These are phyloP conservation scores for Hyaloscypha bicolor DNA, from an alignment of 495 filamentous ascomycete species.

Conservation along the genomic window DNA sequence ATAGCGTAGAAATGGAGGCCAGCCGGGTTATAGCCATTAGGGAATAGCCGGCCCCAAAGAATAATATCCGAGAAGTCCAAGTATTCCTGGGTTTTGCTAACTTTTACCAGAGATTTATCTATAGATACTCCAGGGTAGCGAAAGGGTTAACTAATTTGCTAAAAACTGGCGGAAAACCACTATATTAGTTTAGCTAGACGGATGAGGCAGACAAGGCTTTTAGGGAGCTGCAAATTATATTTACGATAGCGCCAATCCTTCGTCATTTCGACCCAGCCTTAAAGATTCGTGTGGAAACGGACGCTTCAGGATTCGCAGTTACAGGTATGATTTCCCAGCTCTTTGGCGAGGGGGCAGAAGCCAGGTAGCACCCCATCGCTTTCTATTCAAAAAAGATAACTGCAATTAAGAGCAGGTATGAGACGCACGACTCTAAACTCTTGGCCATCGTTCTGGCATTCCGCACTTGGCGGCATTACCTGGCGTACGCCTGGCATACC, in stretches of 20 bases:
- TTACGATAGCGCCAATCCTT: not conserved
- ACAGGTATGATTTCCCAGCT: not conserved
- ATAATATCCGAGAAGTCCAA: conserved; percentile 22
- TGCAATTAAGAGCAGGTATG: too few relatives aligned
- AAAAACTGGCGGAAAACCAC: not conserved
- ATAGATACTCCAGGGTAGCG: conserved; percentile 10
- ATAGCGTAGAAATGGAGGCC: too few relatives aligned
- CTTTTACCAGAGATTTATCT: conserved; percentile 26
- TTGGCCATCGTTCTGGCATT: too few relatives aligned
- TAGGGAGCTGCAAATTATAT: not conserved
- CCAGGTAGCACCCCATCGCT: not conserved
- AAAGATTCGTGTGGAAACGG: not conserved
- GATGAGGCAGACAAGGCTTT: not conserved
- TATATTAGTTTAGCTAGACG: not conserved
- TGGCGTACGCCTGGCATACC: not conserved
- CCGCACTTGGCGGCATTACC: not conserved
- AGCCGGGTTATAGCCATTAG: too few relatives aligned
- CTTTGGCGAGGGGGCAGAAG: not conserved
- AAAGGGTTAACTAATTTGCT: not conserved
- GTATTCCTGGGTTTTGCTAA: too few relatives aligned
- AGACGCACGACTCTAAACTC: too few relatives aligned
- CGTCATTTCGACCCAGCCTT: not conserved
- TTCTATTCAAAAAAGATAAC: too few relatives aligned
- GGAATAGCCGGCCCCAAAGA: conserved; percentile 21
- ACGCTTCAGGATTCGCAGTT: too few relatives aligned